These are phyloP conservation scores for Ceratocystiopsis brevicomis DNA, from an alignment of 2,329 filamentous ascomycete genomes.

Conservation along the genomic window DNA sequence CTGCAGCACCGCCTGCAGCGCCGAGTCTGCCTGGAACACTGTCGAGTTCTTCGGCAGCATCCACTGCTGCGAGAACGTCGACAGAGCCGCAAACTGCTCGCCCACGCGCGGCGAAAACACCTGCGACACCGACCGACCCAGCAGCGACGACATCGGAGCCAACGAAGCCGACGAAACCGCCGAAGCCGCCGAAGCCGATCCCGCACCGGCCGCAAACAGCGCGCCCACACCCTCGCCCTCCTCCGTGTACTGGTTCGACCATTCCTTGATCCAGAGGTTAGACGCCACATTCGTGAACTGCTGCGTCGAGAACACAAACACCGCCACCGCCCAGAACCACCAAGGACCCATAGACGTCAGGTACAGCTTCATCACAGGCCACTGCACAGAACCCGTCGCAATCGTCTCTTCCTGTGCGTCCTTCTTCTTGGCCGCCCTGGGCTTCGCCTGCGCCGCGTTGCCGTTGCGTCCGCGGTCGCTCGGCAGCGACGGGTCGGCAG, in stretches of 20 bases:
- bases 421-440: conserved; percentile 26
- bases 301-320: conserved; percentile 58
- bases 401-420: conserved; percentile 56
- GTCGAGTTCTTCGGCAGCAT: conserved; percentile 17
- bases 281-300: conserved; percentile 75
- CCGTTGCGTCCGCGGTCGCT: conserved; percentile 17
- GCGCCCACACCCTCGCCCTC: conserved; percentile 4
- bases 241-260: conserved; percentile 74
- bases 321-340: conserved; percentile 78
- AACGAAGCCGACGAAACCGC: conserved; percentile 1
- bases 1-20: conserved; percentile 7
- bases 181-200: background rate
- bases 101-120: conserved; percentile 1
- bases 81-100: too few species aligned
- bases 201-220: too few species aligned
- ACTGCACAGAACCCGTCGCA: conserved; percentile 70
- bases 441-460: conserved; percentile 37
- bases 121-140: conserved; percentile 4
- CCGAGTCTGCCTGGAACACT: conserved; percentile 17
- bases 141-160: background rate
- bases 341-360: conserved; percentile 81
- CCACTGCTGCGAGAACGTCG: conserved; percentile 3
- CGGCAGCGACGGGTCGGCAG: conserved; percentile 25
- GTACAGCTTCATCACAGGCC: conserved; percentile 71
- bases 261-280: conserved; percentile 86